phyloP scores from a whole-genome alignment of 208 protist genomes.

The Leishmania martiniquensis region DNA sequence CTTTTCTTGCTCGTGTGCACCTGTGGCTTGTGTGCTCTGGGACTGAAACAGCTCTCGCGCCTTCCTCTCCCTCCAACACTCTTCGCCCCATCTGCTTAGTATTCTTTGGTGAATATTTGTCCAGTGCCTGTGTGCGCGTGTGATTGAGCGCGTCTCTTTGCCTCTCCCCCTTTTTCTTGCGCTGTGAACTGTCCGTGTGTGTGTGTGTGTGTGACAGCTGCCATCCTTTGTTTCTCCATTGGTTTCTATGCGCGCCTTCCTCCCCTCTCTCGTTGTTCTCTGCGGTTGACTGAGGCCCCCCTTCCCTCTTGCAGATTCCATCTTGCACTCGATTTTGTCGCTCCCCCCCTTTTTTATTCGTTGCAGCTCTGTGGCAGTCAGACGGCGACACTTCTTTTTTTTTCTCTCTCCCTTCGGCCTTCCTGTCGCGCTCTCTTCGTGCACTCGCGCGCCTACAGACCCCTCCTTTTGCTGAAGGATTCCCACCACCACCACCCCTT shows the following conservation, averaged over 20 bases:
- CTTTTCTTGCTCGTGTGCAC: constrained; percentile 3
- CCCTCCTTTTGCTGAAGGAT: no score
- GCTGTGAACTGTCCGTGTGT: background rate
- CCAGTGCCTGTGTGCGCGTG: background rate
- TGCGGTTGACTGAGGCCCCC: background rate
- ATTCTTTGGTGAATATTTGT: background rate
- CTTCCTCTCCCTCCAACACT: background rate
- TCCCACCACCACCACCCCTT: no score
- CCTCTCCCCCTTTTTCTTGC: background rate
- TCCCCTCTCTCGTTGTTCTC: background rate
- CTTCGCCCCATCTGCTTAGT: background rate
- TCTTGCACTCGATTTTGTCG: background rate
- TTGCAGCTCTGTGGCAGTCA: background rate
- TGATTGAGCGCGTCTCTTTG: background rate
- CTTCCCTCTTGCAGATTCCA: background rate
- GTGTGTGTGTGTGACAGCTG: no score
- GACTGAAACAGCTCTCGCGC: no score
- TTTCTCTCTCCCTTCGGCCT: background rate
- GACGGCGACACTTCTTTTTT: background rate
- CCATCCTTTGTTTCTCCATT: no score
- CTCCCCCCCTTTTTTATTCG: background rate
- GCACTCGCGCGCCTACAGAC: background rate
- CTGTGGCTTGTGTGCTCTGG: background rate
- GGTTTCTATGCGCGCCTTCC: constrained; percentile 2
- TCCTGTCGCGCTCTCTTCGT: background rate